Base-by-base conservation (phyloP, 768 basidiomycete genomes). In the Calocera cornea region DNA sequence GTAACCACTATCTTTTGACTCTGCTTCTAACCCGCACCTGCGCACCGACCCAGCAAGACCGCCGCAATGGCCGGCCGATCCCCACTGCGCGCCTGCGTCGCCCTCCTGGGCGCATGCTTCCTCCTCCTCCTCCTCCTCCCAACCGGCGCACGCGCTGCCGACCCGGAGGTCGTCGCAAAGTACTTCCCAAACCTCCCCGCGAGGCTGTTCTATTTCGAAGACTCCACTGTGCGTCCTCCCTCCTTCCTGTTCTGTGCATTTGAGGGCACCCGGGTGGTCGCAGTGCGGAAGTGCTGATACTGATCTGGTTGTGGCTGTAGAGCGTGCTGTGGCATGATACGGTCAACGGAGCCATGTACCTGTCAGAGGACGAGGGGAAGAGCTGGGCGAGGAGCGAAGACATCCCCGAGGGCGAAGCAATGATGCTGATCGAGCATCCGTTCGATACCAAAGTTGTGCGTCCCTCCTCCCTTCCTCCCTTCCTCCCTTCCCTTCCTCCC, bases 301-400 rank as follows among this genome's bases (percentile, higher is more conserved):
- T 47, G 41, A 14, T 47, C 34, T 31, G 14, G 27, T 16, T 16
- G 29, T 16, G 16, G 65, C n/a, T n/a, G 0, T 74, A 88, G 86
- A 79, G 77, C 27, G 88, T 87, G n/a, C 79, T 95, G 63, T 93
- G 89, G 72, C 91, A 93, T 73, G 94, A 97, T 76, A 75, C 84
- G 1, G 71, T 83, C 47, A 80, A 82, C 16, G 84, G 88, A 12
- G 81, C 85, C 70, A 80, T 98, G 10, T 85, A 85, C 72, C 82
- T 95, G 17, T 95, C 94, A 2, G 79, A 81, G 17, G 85, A 98
- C 73, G 97, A 99, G 78, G 97, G 97, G 65, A 92, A 87, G 77
- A 74, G 71, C 0, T 89, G 88, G 88, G 70, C 70, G 3, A 75
- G 71, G 67, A 79, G 82, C 49, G 74, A 78, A 0, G 86, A 84